phyloP scores from a whole-genome alignment of 352 stramenopile species.

The Blastocystis sp. region DNA sequence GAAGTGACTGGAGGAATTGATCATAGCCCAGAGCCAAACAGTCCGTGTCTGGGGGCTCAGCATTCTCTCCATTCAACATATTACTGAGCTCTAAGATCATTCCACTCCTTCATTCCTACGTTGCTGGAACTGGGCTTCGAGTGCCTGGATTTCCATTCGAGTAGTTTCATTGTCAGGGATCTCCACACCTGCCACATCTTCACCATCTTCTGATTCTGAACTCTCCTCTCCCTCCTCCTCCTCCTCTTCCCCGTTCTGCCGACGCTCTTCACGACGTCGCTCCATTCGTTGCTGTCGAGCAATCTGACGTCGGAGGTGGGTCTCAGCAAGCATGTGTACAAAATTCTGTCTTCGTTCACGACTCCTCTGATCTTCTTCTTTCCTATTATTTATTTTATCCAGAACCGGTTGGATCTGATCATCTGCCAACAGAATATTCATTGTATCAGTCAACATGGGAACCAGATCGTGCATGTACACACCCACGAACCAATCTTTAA shows the following conservation, averaged over 20 bases:
- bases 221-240: neutral
- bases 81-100: neutral
- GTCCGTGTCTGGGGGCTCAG: neutral
- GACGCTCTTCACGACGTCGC: neutral
- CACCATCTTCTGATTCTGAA: neutral
- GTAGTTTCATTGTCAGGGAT: neutral
- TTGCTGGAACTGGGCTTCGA: neutral
- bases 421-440: neutral
- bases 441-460: neutral
- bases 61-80: neutral
- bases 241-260: neutral
- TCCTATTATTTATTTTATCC: neutral
- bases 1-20: slow-evolving; percentile 56
- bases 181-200: neutral
- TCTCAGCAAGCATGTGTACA: neutral
- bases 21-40: slow-evolving; percentile 33
- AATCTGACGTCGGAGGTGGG: neutral
- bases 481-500: slow-evolving; percentile 37
- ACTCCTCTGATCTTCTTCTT: neutral
- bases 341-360: neutral
- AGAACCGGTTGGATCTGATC: neutral
- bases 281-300: neutral
- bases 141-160: neutral
- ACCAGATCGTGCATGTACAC: slow-evolving; percentile 42
- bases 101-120: neutral